A percentile compares a stretch with the other conserved stretches of the same genome.
Evolutionary conservation across 495 filamentous ascomycete species (phyloP).

Genomic region (Astrothelium macrocarpum): DNA sequence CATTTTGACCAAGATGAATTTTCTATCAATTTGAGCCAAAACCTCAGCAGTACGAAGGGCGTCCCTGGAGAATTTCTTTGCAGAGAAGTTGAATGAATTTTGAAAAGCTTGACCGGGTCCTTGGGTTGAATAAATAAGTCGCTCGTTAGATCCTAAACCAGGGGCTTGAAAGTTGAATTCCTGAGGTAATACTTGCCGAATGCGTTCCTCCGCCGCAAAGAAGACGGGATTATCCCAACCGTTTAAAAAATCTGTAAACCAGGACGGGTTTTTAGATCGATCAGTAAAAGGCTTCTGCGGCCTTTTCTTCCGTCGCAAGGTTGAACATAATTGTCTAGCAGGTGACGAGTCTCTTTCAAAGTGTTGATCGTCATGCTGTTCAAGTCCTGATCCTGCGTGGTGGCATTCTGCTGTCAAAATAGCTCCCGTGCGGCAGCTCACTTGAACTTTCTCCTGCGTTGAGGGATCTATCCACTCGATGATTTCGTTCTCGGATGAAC

Average conservation of each 20-base stretch:
- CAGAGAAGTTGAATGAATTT: neutral
- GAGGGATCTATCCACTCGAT: conserved; percentile 20
- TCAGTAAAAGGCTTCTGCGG: neutral
- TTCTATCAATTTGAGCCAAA: conserved; percentile 76
- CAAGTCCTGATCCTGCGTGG: neutral
- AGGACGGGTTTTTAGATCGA: conserved; percentile 16
- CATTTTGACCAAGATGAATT: conserved; percentile 73
- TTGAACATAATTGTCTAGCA: neutral
- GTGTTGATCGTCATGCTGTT: neutral
- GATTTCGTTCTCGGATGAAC: conserved; percentile 1
- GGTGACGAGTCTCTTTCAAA: neutral
- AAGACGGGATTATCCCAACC: conserved; percentile 59
- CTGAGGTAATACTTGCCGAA: conserved; percentile 30
- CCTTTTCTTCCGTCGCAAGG: no score
- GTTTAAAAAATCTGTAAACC: conserved; percentile 32
- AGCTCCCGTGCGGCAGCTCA: conserved; percentile 20
- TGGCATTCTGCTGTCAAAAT: conserved; percentile 6
- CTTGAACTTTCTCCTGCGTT: conserved; percentile 16
- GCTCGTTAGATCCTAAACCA: no score
- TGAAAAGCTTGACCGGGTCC: neutral
- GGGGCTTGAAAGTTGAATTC: neutral
- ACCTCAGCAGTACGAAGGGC: conserved; percentile 54
- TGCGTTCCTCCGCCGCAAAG: conserved; percentile 38
- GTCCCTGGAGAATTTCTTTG: conserved; percentile 51
- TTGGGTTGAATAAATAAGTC: no score